A percentile compares a stretch with the other conserved stretches of the same genome.
Evolutionary conservation across 78 protist genomes (phyloP).

Genomic region (Dictyostelium citrinum): DNA sequence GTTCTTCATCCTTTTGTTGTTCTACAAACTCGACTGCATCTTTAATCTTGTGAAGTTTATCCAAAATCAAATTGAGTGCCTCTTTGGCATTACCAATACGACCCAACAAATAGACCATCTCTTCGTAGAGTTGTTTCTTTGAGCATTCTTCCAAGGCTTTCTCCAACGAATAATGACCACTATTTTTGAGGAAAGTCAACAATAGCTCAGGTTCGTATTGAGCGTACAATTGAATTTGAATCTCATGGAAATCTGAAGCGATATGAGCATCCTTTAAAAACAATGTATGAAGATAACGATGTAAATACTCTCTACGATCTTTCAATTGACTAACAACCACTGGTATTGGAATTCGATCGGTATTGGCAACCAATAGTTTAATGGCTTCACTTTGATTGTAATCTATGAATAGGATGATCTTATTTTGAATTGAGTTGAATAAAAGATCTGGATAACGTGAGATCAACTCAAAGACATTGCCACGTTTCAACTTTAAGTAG

Average conservation of each 20-base stretch:
- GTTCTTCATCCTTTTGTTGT: conserved; percentile 89
- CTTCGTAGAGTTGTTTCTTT: conserved; percentile 80
- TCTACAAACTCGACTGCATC: conserved; percentile 89
- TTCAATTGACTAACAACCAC: conserved; percentile 78
- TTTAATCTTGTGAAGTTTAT: conserved; percentile 76
- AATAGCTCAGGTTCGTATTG: conserved; percentile 76
- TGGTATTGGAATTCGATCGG: conserved; percentile 68
- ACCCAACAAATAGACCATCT: conserved; percentile 85
- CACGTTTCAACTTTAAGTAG: conserved; percentile 49
- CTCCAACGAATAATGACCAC: conserved; percentile 80
- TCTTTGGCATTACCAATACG: conserved; percentile 87
- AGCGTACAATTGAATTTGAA: conserved; percentile 89
- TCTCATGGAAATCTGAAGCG: conserved; percentile 83
- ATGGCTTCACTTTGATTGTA: conserved; percentile 72
- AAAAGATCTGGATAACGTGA: conserved; percentile 53
- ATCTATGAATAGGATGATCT: conserved; percentile 67
- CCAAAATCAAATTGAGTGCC: conserved; percentile 91
- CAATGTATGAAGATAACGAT: conserved; percentile 79
- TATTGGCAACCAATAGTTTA: conserved; percentile 66
- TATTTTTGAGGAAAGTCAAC: conserved; percentile 71
- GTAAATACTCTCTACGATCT: conserved; percentile 12
- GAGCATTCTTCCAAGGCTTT: conserved; percentile 76
- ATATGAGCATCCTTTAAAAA: conserved; percentile 79
- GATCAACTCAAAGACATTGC: conserved; percentile 86
- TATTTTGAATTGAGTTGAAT: conserved; percentile 62